Evolutionary conservation across 495 filamentous ascomycete species (phyloP).

Genomic region (Tuber indicum): DNA sequence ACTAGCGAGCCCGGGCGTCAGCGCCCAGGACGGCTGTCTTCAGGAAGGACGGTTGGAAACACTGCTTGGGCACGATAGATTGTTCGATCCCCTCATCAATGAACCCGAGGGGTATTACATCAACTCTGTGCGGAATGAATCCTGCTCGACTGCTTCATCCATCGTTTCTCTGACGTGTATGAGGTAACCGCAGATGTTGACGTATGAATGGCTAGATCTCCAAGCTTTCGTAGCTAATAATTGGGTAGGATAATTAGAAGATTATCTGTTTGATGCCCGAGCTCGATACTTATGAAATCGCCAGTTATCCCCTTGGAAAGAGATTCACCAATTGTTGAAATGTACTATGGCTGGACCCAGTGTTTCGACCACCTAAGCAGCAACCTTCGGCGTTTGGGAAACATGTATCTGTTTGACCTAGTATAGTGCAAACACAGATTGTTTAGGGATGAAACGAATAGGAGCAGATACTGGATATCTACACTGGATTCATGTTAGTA

Average conservation of each 20-base stretch:
- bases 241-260: slow-evolving; percentile 35
- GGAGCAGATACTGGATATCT: too few species aligned
- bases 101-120: slow-evolving; percentile 26
- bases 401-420: too few species aligned
- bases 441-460: too few species aligned
- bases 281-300: slow-evolving; percentile 33
- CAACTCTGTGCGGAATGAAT: slow-evolving; percentile 45
- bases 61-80: slow-evolving; percentile 37
- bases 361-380: too few species aligned
- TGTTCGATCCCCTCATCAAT: slow-evolving; percentile 40
- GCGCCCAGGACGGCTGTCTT: too few species aligned
- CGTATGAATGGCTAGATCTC: neutral
- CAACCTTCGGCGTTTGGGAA: too few species aligned
- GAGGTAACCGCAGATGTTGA: slow-evolving; percentile 25
- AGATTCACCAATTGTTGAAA: slow-evolving; percentile 40
- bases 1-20: too few species aligned
- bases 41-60: too few species aligned
- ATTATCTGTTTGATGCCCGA: slow-evolving; percentile 39
- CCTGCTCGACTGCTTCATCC: slow-evolving; percentile 39
- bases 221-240: too few species aligned
- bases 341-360: too few species aligned
- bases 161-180: slow-evolving; percentile 42
- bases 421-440: too few species aligned
- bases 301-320: slow-evolving; percentile 43
- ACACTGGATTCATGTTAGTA: too few species aligned